Base-by-base conservation (phyloP, 495 filamentous ascomycete genomes). In the Gamarada debralockiae region DNA sequence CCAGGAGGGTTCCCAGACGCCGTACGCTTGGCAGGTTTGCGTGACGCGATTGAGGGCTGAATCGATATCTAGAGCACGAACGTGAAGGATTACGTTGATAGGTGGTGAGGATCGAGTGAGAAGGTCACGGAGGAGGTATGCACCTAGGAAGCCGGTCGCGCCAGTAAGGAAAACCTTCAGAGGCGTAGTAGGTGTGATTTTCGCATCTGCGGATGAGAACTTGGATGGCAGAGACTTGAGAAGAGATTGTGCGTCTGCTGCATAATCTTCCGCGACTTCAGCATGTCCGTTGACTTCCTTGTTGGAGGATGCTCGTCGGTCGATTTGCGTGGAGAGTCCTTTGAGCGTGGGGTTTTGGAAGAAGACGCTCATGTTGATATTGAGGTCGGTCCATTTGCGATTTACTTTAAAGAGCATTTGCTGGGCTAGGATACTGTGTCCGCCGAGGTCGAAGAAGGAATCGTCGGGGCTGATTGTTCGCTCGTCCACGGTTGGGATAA, bases 101-200 rank as follows among this genome's bases (percentile, higher is more conserved):
- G 60, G 67, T n/a, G 76, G 77, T 1, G 71, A 65, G 25, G 70
- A 73, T 31, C 86, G 75, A n/a, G 29, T 57, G 0, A 96, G 74
- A 9, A 96, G 66, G 24, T 95, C 89, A 15, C 71, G 76, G 6
- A 97, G 73, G 20, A 97, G 78, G 55, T 87, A 92, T 0, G 87
- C 82, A 20, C 93, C 93, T 6, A 97, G 67, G 73, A 96, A 97
- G 8, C 92, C 92, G 27, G 93, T 97, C 0, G 87, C 90, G 25
- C 92, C 93, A 13, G 93, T 97, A 5, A 97, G 73, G 63, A 98
- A 85, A 17, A 92, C 72, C 0, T 84, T 68, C 60, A 63, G 59
- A 59, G 63, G 10, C 72, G 59, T 43, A 58, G 61, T n/a, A 1
- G 57, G 17, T 6, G 56, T 52, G 23, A 75, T 40, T 17, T 73